A percentile compares a stretch with the other conserved stretches of the same genome.
Evolutionary conservation across 2,329 filamentous ascomycete genomes (phyloP).

Genomic region (Alternaria atra): DNA sequence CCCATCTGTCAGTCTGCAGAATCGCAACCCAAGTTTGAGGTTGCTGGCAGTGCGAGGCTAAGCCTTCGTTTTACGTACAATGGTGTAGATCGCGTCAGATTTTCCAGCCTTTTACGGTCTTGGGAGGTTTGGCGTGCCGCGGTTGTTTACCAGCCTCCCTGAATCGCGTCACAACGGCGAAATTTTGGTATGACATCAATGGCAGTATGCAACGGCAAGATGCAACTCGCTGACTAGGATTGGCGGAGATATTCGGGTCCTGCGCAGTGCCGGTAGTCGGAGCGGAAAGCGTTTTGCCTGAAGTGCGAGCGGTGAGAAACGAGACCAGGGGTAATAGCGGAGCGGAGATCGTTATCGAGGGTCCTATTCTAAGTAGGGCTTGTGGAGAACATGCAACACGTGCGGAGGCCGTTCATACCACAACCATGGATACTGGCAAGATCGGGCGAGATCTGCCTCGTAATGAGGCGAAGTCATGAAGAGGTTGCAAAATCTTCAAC

Average conservation of each 20-base stretch:
- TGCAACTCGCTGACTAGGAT: slow-evolving; percentile 19
- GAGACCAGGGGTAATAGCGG: slow-evolving; percentile 26
- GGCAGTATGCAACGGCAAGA: slow-evolving; percentile 9
- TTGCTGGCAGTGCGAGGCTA: slow-evolving; percentile 24
- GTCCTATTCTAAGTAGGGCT: slow-evolving; percentile 13
- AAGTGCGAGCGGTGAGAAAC: slow-evolving; percentile 34
- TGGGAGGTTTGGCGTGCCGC: slow-evolving; percentile 27
- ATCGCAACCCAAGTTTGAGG: slow-evolving; percentile 29
- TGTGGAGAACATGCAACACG: slow-evolving; percentile 27
- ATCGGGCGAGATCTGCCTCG: not conserved
- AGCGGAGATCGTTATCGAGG: slow-evolving; percentile 33
- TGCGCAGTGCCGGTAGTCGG: slow-evolving; percentile 27
- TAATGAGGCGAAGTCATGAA: not conserved
- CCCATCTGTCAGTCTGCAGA: slow-evolving; percentile 21
- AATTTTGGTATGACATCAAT: slow-evolving; percentile 30
- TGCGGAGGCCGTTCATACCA: slow-evolving; percentile 21
- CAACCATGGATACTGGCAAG: slow-evolving; percentile 1
- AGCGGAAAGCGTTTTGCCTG: slow-evolving; percentile 34
- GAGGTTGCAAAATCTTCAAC: not conserved
- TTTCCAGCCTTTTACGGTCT: slow-evolving; percentile 17
- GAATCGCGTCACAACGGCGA: slow-evolving; percentile 19
- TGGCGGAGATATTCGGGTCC: slow-evolving; percentile 30
- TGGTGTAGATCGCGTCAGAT: slow-evolving; percentile 18
- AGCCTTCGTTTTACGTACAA: slow-evolving; percentile 34
- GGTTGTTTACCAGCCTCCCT: slow-evolving; percentile 14